phyloP scores from a whole-genome alignment of 177 flowering plant species.

The Telopea speciosissima region DNA sequence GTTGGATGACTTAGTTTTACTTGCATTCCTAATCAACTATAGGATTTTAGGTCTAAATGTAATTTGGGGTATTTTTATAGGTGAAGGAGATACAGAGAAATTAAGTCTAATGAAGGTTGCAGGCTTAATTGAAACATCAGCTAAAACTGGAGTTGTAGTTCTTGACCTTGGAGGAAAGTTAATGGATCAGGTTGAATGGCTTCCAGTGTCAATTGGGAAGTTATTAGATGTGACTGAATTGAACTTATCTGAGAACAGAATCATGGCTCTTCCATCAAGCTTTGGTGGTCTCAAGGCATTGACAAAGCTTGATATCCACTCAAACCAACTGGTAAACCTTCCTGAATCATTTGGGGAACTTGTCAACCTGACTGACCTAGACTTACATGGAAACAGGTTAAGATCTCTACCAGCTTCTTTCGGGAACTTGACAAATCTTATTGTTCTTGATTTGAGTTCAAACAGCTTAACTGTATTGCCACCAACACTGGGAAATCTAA shows the following conservation, averaged over 20 bases:
- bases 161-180: slow-evolving; percentile 61
- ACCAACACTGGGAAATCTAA: slow-evolving; percentile 38
- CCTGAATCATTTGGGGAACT: slow-evolving; percentile 57
- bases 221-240: slow-evolving; percentile 40
- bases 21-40: not conserved
- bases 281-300: slow-evolving; percentile 41
- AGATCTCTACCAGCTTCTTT: slow-evolving; percentile 50
- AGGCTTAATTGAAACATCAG: slow-evolving; percentile 47
- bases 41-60: slow-evolving; percentile 10
- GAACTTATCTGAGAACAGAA: slow-evolving; percentile 50
- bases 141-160: slow-evolving; percentile 35
- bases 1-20: not conserved
- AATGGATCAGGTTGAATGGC: slow-evolving; percentile 68
- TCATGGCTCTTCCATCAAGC: slow-evolving; percentile 60
- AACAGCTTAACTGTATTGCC: slow-evolving; percentile 45
- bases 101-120: slow-evolving; percentile 53
- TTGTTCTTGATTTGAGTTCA: slow-evolving; percentile 46
- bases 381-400: slow-evolving; percentile 44
- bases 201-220: slow-evolving; percentile 61
- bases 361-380: slow-evolving; percentile 40
- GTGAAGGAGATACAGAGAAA: slow-evolving; percentile 35
- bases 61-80: slow-evolving; percentile 17
- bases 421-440: slow-evolving; percentile 35
- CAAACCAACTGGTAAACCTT: slow-evolving; percentile 62
- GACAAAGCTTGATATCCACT: slow-evolving; percentile 52